Evolutionary conservation across 768 basidiomycete genomes (phyloP), one percentile per base, ranked within the genome.

Genomic region (Boletus subcaerulescens): DNA sequence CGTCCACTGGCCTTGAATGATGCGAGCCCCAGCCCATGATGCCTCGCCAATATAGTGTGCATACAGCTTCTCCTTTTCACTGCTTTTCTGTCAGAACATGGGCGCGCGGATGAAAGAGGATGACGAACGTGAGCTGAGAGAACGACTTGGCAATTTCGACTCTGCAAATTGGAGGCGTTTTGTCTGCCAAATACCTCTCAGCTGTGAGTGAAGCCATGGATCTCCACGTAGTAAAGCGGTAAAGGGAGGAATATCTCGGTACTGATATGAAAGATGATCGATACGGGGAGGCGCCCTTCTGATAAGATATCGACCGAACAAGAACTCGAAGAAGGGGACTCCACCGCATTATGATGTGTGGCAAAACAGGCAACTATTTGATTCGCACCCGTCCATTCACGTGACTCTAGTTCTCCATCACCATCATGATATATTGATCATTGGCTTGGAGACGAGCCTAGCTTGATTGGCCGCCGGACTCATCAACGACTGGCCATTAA

Each of bases 1-100:
- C 0, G 91, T 89, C 88, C 87, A 91, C 74, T 93, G 91, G 43
- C 76, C 86, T 73, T 91, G 87, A 51, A 92, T 88, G 71, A 94
- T 87, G 39, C 87, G 79, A 47, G 82, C 88, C 29, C 92, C 92
- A 0, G 88, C 88, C 92, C 92, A 94, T 2, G 85, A 83, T 7
- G 91, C 91, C 59, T 81, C 64, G 18, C 77, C 80, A 14, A 91
- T 48, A 64, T 80, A 84, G 70, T 93, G 89, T 3, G 87, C 80
- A 63, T 94, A 94, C 56, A 85, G 79, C 73, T 90, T 87, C 65
- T 93, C 91, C 60, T 79, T 80, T 6, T 81, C 74, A 48, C 90
- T 93, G 50, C n/a, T 38, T 44, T 18, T 55, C 56, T 45, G 52
- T 51, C 41, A 59, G 55, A 38, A 46, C 14, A 39, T 13, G 12